These are phyloP conservation scores for Fagus crenata DNA, from an alignment of 306 rosid genomes.

Conservation along the genomic window DNA sequence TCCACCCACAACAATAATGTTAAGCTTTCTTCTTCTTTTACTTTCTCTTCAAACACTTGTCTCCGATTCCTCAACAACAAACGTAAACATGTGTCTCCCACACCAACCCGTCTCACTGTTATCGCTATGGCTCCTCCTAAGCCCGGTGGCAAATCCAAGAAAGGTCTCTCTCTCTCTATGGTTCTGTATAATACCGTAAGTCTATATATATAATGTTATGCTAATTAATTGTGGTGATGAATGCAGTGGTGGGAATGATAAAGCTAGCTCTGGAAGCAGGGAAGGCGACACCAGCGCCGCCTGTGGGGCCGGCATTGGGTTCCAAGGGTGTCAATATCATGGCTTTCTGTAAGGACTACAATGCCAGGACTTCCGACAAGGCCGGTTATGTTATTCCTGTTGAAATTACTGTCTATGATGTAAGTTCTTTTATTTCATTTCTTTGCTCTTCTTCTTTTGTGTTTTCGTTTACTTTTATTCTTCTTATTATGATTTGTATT, in stretches of 20 bases:
- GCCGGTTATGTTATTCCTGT: slow-evolving; percentile 95
- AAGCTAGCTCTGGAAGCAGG: slow-evolving; percentile 98
- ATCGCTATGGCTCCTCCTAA: slow-evolving; percentile 96
- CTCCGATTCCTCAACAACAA: slow-evolving; percentile 16
- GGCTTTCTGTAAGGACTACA: slow-evolving; percentile 98
- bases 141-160: slow-evolving; percentile 83
- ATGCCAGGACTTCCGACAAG: slow-evolving; percentile 91
- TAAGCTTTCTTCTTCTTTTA: slow-evolving; percentile 49
- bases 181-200: not conserved
- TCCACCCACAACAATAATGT: not conserved
- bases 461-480: not conserved
- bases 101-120: slow-evolving; percentile 54
- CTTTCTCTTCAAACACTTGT: slow-evolving; percentile 46
- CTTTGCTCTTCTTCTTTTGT: not conserved
- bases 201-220: too few species aligned
- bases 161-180: slow-evolving; percentile 44
- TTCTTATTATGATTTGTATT: not conserved
- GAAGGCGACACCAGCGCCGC: slow-evolving; percentile 99
- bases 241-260: slow-evolving; percentile 78
- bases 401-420: slow-evolving; percentile 95
- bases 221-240: not conserved
- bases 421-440: slow-evolving; percentile 27
- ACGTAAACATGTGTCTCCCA: slow-evolving; percentile 27
- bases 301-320: slow-evolving; percentile 98
- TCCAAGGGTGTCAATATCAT: slow-evolving; percentile 95